Conservation (phyloP, 306 rosid genomes). For the Fagus crenata region DNA sequence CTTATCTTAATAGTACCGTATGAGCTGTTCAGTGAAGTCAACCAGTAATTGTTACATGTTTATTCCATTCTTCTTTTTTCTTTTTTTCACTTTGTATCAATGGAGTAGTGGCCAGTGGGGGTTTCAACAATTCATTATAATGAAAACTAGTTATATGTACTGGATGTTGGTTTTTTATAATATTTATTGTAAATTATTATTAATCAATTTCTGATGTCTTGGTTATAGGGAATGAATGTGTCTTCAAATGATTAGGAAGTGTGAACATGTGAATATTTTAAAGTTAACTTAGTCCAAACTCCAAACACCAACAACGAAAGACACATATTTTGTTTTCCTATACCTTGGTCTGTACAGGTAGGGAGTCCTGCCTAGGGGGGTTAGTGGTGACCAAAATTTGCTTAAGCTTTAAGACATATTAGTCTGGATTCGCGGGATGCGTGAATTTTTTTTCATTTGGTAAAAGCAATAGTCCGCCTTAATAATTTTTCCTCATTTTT, state of each 20-base stretch:
- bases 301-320: background rate
- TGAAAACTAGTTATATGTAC: background rate
- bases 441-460: too few species aligned
- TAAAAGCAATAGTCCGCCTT: too few species aligned
- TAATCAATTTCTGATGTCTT: conserved; percentile 33
- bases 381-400: background rate
- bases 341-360: background rate
- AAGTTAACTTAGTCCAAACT: background rate
- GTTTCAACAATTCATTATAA: conserved; percentile 30
- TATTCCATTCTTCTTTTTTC: conserved; percentile 30
- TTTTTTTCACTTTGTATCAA: conserved; percentile 25
- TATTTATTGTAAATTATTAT: too few species aligned
- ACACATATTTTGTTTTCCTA: too few species aligned
- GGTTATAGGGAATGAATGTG: conserved; percentile 44
- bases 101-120: conserved; percentile 7
- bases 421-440: too few species aligned
- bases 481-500: too few species aligned
- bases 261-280: conserved; percentile 27
- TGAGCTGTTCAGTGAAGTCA: conserved; percentile 78
- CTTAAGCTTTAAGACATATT: background rate
- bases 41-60: conserved; percentile 41
- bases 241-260: conserved; percentile 53
- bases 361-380: too few species aligned
- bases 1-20: conserved; percentile 52
- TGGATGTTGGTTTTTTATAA: too few species aligned